Conservation (phyloP, 2,329 filamentous ascomycete species). For the Trichoderma guizhouense region DNA sequence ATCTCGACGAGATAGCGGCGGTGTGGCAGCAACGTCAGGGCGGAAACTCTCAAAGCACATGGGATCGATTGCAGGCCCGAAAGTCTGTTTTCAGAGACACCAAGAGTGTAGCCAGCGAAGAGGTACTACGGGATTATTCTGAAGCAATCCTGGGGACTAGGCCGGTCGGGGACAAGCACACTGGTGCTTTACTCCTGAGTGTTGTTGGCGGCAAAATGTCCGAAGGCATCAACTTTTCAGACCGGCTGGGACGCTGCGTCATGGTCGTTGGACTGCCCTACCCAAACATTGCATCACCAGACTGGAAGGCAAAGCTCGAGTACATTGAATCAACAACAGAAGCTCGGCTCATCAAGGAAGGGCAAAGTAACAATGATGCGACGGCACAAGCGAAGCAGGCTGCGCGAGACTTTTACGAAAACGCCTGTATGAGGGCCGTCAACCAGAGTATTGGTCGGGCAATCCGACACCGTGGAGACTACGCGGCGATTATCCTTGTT, state of each 20-base stretch:
- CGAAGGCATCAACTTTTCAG: conserved; percentile 97
- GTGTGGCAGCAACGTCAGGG: conserved; percentile 52
- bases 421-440: conserved; percentile 92
- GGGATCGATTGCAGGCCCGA: conserved; percentile 53
- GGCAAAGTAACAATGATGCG: conserved; percentile 25
- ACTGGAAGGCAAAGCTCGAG: conserved; percentile 89
- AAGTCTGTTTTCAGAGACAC: conserved; percentile 63
- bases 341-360: conserved; percentile 32
- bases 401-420: conserved; percentile 82
- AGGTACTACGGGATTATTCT: conserved; percentile 70
- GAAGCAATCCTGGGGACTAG: conserved; percentile 57
- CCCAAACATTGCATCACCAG: conserved; percentile 81
- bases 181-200: conserved; percentile 78
- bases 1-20: conserved; percentile 70
- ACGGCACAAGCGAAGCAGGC: conserved; percentile 47
- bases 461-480: conserved; percentile 83
- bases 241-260: conserved; percentile 82
- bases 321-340: conserved; percentile 68
- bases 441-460: conserved; percentile 95
- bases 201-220: conserved; percentile 94
- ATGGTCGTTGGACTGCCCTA: conserved; percentile 91
- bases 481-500: conserved; percentile 82
- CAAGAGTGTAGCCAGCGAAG: conserved; percentile 58
- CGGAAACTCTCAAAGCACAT: conserved; percentile 43
- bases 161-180: conserved; percentile 23